A percentile compares a stretch with the other conserved stretches of the same genome.
Evolutionary conservation across 1,284 basidiomycete genomes (phyloP).

Genomic region (Irpex sp.): DNA sequence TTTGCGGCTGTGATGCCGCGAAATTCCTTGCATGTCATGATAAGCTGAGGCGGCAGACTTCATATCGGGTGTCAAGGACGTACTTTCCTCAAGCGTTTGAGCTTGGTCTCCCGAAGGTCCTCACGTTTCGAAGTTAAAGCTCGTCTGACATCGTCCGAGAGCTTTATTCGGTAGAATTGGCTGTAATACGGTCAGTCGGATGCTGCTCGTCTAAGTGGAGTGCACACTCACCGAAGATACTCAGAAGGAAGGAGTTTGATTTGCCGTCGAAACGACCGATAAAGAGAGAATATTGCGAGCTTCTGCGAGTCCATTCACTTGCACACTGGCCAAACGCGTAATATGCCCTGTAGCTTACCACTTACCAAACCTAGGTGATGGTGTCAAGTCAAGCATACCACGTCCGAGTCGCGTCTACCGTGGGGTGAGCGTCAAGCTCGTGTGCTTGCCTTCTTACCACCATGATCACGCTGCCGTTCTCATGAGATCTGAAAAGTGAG

Average conservation of each 20-base stretch:
- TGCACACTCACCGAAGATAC: conserved; percentile 50
- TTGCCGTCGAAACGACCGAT: conserved; percentile 51
- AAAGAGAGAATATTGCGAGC: conserved; percentile 37
- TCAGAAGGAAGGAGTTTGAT: conserved; percentile 49
- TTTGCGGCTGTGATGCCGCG: conserved; percentile 56
- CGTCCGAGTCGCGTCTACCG: background rate
- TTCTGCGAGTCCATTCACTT: background rate
- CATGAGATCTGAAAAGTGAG: no score
- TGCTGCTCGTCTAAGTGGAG: conserved; percentile 12
- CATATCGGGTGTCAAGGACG: background rate
- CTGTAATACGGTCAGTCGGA: conserved; percentile 33
- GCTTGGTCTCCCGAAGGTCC: conserved; percentile 34
- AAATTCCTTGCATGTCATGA: conserved; percentile 46
- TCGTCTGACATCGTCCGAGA: conserved; percentile 51
- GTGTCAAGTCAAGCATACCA: background rate
- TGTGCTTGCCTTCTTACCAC: background rate
- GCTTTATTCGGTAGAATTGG: conserved; percentile 62
- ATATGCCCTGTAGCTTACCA: background rate
- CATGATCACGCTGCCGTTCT: background rate
- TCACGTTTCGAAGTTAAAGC: conserved; percentile 24
- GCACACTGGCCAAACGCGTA: background rate
- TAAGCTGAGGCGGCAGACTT: background rate
- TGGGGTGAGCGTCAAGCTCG: background rate
- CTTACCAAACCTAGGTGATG: background rate
- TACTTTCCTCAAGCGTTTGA: conserved; percentile 52